These are phyloP conservation scores for Geotrichum candidum DNA, from an alignment of 1,139 yeast genomes.

Conservation along the genomic window DNA sequence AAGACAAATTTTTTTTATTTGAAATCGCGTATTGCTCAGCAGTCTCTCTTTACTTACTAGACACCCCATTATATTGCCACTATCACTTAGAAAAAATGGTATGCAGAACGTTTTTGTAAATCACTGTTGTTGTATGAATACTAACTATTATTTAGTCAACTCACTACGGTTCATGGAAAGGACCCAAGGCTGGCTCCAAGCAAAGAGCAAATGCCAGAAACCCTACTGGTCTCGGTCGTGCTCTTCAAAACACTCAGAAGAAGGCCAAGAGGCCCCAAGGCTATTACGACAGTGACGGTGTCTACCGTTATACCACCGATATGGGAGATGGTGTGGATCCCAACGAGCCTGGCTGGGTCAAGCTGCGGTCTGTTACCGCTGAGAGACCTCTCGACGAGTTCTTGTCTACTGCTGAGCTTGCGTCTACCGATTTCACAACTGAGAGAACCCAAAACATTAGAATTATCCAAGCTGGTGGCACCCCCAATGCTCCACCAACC, in stretches of 20 bases:
- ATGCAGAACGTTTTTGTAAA: background rate
- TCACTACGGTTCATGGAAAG: slow-evolving; percentile 57
- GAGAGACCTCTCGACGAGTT: slow-evolving; percentile 93
- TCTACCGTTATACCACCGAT: slow-evolving; percentile 34
- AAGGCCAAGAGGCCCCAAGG: slow-evolving; percentile 63
- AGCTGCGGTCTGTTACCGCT: slow-evolving; percentile 87
- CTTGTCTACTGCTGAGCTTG: slow-evolving; percentile 87
- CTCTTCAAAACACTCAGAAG: slow-evolving; percentile 69
- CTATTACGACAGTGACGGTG: slow-evolving; percentile 70
- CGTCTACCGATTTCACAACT: slow-evolving; percentile 94
- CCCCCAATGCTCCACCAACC: slow-evolving; percentile 17
- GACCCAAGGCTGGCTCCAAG: slow-evolving; percentile 69
- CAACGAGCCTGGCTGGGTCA: slow-evolving; percentile 83
- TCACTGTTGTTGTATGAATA: background rate
- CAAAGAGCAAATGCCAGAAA: slow-evolving; percentile 68
- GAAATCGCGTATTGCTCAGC: background rate
- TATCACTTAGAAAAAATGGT: slow-evolving; percentile 3
- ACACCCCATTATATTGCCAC: background rate
- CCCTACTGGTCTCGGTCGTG: slow-evolving; percentile 76
- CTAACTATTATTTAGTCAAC: slow-evolving; percentile 3
- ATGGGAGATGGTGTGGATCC: slow-evolving; percentile 33
- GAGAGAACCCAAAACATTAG: slow-evolving; percentile 79
- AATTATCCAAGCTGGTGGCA: slow-evolving; percentile 49
- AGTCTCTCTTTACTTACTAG: background rate
- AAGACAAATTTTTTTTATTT: background rate